Evolutionary conservation across 2,329 filamentous ascomycete genomes (phyloP), one percentile per base, ranked within the genome.

Genomic region (Dactylellina cionopaga): DNA sequence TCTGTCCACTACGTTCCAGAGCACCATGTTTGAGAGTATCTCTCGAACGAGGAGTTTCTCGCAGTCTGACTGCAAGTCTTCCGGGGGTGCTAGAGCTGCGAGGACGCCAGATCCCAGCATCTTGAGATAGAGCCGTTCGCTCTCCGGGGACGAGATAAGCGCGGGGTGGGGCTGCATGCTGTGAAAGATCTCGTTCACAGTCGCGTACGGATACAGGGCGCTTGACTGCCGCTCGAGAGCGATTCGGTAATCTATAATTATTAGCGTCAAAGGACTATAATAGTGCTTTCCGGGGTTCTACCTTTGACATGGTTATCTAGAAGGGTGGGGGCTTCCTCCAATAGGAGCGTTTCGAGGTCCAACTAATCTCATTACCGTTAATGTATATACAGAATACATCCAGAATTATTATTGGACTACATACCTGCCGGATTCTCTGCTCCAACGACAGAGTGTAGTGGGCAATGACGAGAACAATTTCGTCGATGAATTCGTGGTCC

Each of bases 391-490:
- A 56, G 27, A 22, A 31, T 43, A 56, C 49, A 58, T 44, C 24
- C n/a, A 35, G 25, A 43, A 10, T 22, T 31, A 22, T 22, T 15
- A n/a, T n/a, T 17, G 24, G 33, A 9, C 15, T 19, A 39, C 24
- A 13, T 25, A 96, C 86, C 78, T 89, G 88, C 68, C 92, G 86
- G 70, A 96, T 81, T 76, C 95, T 87, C 82, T 96, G 90, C 81
- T 98, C 95, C 68, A 99, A 81, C 5, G 89, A 92, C 65, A 92
- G 86, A 39, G 92, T 96, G 80, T 91, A 95, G 81, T 98, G 94
- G 39, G 94, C 95, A 77, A 98, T 91, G 75, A 96, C 89, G 78
- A 92, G 91, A 59, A 98, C 85, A 66, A 97, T 86, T 82, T 97
- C 93, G 76, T 90, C 89, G 71, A 95, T 89, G 79, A 99, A 96